phyloP scores from a whole-genome alignment of 306 rosid genomes.

The Ziziphus jujuba region DNA sequence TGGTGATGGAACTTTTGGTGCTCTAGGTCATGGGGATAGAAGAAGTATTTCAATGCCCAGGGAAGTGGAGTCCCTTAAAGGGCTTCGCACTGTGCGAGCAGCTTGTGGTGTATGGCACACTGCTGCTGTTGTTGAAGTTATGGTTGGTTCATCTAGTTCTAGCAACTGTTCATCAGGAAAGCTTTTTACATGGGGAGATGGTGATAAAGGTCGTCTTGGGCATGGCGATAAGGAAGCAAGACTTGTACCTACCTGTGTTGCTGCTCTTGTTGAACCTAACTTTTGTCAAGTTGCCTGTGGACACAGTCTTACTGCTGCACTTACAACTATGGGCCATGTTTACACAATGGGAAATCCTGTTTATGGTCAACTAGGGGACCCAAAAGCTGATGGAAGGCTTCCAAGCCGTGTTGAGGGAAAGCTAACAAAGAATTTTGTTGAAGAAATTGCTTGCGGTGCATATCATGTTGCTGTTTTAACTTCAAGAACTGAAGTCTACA shows the following conservation, averaged over 20 bases:
- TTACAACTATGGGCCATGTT: slow-evolving; percentile 82
- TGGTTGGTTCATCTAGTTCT: slow-evolving; percentile 83
- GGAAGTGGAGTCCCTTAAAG: slow-evolving; percentile 96
- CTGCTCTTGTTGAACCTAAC: slow-evolving; percentile 75
- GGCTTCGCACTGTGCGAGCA: slow-evolving; percentile 90
- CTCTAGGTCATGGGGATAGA: slow-evolving; percentile 91
- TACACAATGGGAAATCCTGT: slow-evolving; percentile 93
- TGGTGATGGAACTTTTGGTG: slow-evolving; percentile 99
- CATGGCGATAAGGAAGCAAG: slow-evolving; percentile 90
- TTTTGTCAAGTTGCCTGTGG: slow-evolving; percentile 96
- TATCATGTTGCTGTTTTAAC: slow-evolving; percentile 91
- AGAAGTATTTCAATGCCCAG: slow-evolving; percentile 73
- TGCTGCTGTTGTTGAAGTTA: slow-evolving; percentile 95
- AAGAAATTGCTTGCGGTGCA: slow-evolving; percentile 97
- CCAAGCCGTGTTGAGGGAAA: slow-evolving; percentile 80
- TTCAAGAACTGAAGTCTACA: slow-evolving; percentile 88
- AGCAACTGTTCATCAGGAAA: slow-evolving; percentile 87
- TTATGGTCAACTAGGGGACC: slow-evolving; percentile 88
- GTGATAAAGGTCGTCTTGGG: slow-evolving; percentile 98
- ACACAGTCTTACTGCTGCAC: slow-evolving; percentile 85
- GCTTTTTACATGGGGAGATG: slow-evolving; percentile 99
- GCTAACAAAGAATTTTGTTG: slow-evolving; percentile 72
- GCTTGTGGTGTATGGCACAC: slow-evolving; percentile 99
- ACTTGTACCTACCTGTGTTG: slow-evolving; percentile 93
- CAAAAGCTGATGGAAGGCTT: slow-evolving; percentile 79